phyloP scores from a whole-genome alignment of 2,329 filamentous ascomycete genomes.

The Ophiostoma populinum region DNA sequence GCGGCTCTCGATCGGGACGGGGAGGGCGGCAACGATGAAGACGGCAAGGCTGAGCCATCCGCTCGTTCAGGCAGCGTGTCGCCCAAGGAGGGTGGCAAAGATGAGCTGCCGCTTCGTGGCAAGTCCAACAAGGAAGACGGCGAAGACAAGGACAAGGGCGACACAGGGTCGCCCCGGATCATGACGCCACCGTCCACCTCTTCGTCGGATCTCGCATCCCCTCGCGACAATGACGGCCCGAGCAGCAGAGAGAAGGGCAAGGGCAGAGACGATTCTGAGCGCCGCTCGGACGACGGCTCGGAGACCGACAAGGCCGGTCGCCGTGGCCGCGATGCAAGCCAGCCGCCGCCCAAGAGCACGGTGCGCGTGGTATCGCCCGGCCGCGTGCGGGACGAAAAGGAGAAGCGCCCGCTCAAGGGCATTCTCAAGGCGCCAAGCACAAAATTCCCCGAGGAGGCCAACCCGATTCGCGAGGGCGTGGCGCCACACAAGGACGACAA shows the following conservation, averaged over 20 bases:
- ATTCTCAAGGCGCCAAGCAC: slow-evolving; percentile 71
- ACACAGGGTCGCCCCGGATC: slow-evolving; percentile 8
- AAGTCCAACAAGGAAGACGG: neutral
- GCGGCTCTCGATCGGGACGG: slow-evolving; percentile 6
- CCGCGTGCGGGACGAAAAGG: slow-evolving; percentile 32
- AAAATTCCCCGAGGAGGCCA: slow-evolving; percentile 74
- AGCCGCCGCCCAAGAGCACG: slow-evolving; percentile 12
- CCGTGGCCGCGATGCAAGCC: slow-evolving; percentile 6
- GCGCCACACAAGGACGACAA: slow-evolving; percentile 83
- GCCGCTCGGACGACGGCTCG: too few species aligned
- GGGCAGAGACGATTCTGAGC: neutral
- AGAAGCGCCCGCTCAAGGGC: slow-evolving; percentile 50
- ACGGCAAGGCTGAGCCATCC: neutral
- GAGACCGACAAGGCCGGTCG: too few species aligned
- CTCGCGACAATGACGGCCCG: slow-evolving; percentile 17
- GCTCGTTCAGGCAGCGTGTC: neutral
- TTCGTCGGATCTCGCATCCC: slow-evolving; percentile 6
- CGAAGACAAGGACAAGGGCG: slow-evolving; percentile 2
- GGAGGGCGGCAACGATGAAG: neutral
- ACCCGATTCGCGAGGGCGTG: slow-evolving; percentile 74
- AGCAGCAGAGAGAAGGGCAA: slow-evolving; percentile 1
- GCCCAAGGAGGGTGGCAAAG: slow-evolving; percentile 1
- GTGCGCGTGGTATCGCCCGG: slow-evolving; percentile 60
- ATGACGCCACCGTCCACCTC: slow-evolving; percentile 10
- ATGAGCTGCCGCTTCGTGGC: neutral